Evolutionary conservation across 257 asterid species (phyloP).

Genomic region (Nicotiana sylvestris): DNA sequence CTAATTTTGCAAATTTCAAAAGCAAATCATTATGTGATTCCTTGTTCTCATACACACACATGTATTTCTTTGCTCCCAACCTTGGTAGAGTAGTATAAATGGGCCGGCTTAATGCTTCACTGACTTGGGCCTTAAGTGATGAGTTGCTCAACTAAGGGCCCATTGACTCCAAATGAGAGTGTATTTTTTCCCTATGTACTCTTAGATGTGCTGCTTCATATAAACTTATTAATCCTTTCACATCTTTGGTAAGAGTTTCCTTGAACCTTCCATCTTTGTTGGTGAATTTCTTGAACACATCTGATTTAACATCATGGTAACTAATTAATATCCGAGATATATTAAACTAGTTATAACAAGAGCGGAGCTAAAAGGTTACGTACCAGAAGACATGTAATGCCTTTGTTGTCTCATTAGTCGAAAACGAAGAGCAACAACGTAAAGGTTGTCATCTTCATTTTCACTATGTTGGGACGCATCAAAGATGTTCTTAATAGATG

Average conservation of each 20-base stretch:
- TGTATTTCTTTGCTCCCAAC: no score
- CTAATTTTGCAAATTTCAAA: no score
- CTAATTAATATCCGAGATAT: not conserved
- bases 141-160: no score
- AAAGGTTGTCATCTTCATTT: not conserved
- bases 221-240: conserved; percentile 12
- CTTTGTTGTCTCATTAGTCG: conserved; percentile 21
- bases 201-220: conserved; percentile 14
- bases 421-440: conserved; percentile 14
- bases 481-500: not conserved
- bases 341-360: not conserved
- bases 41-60: no score
- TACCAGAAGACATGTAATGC: conserved; percentile 16
- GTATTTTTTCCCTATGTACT: conserved; percentile 7
- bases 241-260: not conserved
- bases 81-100: no score
- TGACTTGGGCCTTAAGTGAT: no score
- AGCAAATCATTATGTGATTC: no score
- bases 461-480: not conserved
- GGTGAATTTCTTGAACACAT: not conserved
- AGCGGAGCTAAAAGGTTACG: no score
- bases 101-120: no score
- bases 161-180: conserved; percentile 4
- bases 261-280: not conserved
- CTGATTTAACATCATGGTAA: not conserved